Percentiles rank a stretch among this genome's conserved stretches.
Conservation (phyloP, 164 flowering plant genomes). For the Chimonanthus salicifolius region DNA sequence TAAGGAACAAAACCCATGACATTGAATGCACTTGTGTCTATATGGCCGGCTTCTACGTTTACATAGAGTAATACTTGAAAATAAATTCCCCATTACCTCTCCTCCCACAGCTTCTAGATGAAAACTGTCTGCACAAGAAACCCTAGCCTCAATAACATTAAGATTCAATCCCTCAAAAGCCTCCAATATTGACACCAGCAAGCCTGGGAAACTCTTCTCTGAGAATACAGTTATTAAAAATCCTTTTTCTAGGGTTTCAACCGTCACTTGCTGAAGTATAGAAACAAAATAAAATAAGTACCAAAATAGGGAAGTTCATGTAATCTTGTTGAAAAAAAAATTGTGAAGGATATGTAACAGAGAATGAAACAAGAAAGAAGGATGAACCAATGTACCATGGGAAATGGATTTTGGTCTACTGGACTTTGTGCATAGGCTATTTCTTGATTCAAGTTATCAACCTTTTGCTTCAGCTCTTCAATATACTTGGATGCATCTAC, state of each 20-base stretch:
- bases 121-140: conserved; percentile 62
- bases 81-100: conserved; percentile 33
- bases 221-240: conserved; percentile 52
- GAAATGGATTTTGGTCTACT: conserved; percentile 20
- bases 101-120: conserved; percentile 68
- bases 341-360: not conserved
- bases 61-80: not conserved
- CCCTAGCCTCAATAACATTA: conserved; percentile 66
- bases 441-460: conserved; percentile 64
- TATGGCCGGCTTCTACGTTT: too few relatives aligned
- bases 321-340: not conserved
- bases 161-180: conserved; percentile 75
- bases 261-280: conserved; percentile 40
- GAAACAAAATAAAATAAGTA: not conserved
- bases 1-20: too few relatives aligned
- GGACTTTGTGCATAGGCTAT: conserved; percentile 29
- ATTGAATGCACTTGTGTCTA: too few relatives aligned
- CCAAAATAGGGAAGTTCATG: not conserved
- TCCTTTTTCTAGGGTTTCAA: conserved; percentile 63
- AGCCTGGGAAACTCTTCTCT: conserved; percentile 50
- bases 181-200: conserved; percentile 63
- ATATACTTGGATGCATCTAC: conserved; percentile 82
- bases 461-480: conserved; percentile 65
- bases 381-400: conserved; percentile 25
- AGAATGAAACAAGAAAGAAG: not conserved